Conservation (phyloP, 2,329 filamentous ascomycete genomes). For the Aplosporella prunicola region DNA sequence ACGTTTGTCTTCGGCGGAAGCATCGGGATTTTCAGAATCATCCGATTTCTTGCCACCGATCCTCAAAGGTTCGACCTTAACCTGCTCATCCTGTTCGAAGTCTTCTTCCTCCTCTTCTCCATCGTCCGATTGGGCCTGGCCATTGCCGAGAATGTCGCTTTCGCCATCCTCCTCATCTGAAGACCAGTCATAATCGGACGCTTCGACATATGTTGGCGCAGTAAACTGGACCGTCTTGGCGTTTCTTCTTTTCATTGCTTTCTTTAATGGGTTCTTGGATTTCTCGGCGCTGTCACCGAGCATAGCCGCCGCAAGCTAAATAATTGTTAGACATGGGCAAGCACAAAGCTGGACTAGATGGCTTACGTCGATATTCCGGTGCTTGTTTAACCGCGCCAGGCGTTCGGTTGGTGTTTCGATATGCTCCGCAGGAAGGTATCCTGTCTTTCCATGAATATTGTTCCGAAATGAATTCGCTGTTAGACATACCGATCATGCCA, state of each 20-base stretch:
- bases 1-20: no score
- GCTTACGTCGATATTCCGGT: slow-evolving; percentile 91
- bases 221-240: slow-evolving; percentile 81
- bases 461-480: neutral
- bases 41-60: slow-evolving; percentile 19
- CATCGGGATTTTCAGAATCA: slow-evolving; percentile 19
- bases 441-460: slow-evolving; percentile 36
- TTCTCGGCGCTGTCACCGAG: slow-evolving; percentile 67
- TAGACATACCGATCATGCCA: slow-evolving; percentile 73
- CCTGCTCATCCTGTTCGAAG: slow-evolving; percentile 18
- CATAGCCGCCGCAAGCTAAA: slow-evolving; percentile 59
- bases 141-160: slow-evolving; percentile 27
- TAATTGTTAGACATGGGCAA: slow-evolving; percentile 13
- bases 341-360: neutral
- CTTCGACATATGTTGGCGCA: slow-evolving; percentile 77
- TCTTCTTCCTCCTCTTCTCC: slow-evolving; percentile 27
- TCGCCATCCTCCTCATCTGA: slow-evolving; percentile 52
- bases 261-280: slow-evolving; percentile 71
- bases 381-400: slow-evolving; percentile 88
- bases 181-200: slow-evolving; percentile 78
- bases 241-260: slow-evolving; percentile 71
- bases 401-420: slow-evolving; percentile 97
- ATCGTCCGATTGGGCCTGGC: slow-evolving; percentile 24
- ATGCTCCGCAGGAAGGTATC: slow-evolving; percentile 92
- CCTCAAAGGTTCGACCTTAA: slow-evolving; percentile 28